These are phyloP conservation scores for Zygotorulaspora florentina DNA, from an alignment of 805 yeast species.

Conservation along the genomic window DNA sequence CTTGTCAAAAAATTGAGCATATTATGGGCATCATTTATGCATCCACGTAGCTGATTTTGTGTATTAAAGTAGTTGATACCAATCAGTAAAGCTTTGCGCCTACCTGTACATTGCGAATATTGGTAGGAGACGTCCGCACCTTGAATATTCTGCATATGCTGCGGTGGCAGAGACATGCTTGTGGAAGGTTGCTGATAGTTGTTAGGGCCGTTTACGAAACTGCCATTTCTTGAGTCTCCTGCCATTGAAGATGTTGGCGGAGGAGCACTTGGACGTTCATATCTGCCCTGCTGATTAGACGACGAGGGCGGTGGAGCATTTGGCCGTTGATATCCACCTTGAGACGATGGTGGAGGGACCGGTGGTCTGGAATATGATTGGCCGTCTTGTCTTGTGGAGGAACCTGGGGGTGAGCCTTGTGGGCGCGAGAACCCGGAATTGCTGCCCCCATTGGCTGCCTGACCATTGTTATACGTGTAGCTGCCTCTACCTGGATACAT, in stretches of 20 bases:
- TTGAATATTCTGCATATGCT: conserved; percentile 22
- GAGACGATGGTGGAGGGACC: conserved; percentile 15
- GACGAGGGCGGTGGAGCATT: conserved; percentile 17
- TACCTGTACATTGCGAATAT: conserved; percentile 68
- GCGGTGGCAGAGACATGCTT: conserved; percentile 20
- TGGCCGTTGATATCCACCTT: conserved; percentile 17
- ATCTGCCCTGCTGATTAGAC: conserved; percentile 6
- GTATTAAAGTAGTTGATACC: conserved; percentile 78
- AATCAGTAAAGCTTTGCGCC: conserved; percentile 66
- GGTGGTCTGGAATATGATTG: conserved; percentile 17
- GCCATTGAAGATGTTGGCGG: conserved; percentile 7
- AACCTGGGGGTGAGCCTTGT: conserved; percentile 9
- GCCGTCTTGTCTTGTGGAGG: conserved; percentile 10
- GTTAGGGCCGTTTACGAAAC: conserved; percentile 18
- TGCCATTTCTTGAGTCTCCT: conserved; percentile 3
- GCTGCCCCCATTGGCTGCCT: conserved; percentile 8
- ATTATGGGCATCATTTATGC: conserved; percentile 71
- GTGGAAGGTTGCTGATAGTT: conserved; percentile 22
- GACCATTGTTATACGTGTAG: conserved; percentile 28
- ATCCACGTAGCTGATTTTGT: conserved; percentile 60
- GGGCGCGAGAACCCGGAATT: conserved; percentile 6
- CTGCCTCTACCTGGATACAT: conserved; percentile 37
- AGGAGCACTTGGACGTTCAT: conserved; percentile 13
- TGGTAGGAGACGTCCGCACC: conserved; percentile 39
- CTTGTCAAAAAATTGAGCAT: conserved; percentile 43